A percentile compares a stretch with the other conserved stretches of the same genome.
Conservation (phyloP, 257 asterid species). For the Anisodus acutangulus region DNA sequence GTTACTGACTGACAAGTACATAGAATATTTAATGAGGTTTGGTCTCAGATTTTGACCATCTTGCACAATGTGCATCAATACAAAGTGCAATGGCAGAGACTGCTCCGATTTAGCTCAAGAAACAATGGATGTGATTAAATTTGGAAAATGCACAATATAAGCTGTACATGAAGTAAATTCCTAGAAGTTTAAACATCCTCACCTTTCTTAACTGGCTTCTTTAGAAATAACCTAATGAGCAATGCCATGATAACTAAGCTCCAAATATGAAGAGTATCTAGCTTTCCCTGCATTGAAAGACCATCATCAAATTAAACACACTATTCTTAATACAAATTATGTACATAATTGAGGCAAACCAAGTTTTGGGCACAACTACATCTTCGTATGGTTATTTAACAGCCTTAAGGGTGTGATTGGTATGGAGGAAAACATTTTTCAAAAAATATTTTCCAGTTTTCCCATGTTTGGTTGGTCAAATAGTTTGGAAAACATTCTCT, state of each 20-base stretch:
- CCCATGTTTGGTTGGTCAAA: too few relatives aligned
- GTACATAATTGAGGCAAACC: neutral
- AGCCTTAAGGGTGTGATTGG: neutral
- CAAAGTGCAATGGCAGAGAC: neutral
- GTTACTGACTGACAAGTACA: slow-evolving; percentile 5
- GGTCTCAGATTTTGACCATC: slow-evolving; percentile 17
- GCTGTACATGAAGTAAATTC: slow-evolving; percentile 22
- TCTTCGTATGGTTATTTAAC: neutral
- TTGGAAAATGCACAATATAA: neutral
- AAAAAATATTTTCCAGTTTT: too few relatives aligned
- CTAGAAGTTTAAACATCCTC: slow-evolving; percentile 29
- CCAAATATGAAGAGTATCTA: slow-evolving; percentile 46
- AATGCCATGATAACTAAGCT: slow-evolving; percentile 49
- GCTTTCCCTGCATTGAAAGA: slow-evolving; percentile 43
- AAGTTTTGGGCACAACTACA: neutral
- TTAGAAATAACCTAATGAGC: slow-evolving; percentile 38
- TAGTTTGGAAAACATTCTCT: too few relatives aligned
- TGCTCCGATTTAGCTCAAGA: slow-evolving; percentile 1
- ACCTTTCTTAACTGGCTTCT: slow-evolving; percentile 72
- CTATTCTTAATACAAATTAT: neutral
- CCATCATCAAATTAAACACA: slow-evolving; percentile 27
- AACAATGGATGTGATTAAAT: neutral
- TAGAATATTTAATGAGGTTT: neutral
- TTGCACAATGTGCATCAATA: neutral
- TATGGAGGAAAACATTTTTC: too few relatives aligned